Evolutionary conservation across 2,329 filamentous ascomycete species (phyloP).

Genomic region (Chaetothyriales sp.): DNA sequence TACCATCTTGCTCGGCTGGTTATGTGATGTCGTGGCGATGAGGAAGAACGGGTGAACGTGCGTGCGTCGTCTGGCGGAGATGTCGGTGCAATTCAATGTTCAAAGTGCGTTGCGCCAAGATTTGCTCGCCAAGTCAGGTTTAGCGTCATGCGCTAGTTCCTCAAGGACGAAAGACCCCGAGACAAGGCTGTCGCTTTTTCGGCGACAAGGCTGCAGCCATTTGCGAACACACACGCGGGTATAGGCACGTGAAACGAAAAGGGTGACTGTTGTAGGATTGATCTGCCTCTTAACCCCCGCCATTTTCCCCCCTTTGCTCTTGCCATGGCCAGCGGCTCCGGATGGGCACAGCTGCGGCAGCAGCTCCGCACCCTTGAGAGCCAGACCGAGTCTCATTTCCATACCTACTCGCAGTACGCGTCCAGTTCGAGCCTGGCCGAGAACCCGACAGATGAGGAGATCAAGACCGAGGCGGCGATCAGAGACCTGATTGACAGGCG

Average conservation of each 20-base stretch:
- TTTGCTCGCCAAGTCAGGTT: neutral
- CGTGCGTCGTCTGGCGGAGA: slow-evolving; percentile 1
- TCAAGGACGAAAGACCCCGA: neutral
- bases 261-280: neutral
- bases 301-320: neutral
- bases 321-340: slow-evolving; percentile 36
- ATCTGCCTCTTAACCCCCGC: neutral
- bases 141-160: neutral
- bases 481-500: slow-evolving; percentile 78
- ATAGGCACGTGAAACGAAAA: neutral
- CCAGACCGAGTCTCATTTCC: slow-evolving; percentile 65
- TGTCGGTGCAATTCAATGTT: slow-evolving; percentile 3
- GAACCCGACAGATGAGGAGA: slow-evolving; percentile 75
- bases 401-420: slow-evolving; percentile 78
- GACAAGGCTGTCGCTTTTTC: neutral
- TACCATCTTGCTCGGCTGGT: slow-evolving; percentile 14
- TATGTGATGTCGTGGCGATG: slow-evolving; percentile 1
- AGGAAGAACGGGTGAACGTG: neutral
- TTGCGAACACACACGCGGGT: neutral
- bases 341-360: slow-evolving; percentile 89
- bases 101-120: neutral
- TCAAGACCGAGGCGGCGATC: slow-evolving; percentile 61
- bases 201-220: neutral
- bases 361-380: slow-evolving; percentile 79
- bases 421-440: slow-evolving; percentile 61